phyloP scores from a whole-genome alignment of 352 stramenopile genomes.

The Phytophthora pistaciae region DNA sequence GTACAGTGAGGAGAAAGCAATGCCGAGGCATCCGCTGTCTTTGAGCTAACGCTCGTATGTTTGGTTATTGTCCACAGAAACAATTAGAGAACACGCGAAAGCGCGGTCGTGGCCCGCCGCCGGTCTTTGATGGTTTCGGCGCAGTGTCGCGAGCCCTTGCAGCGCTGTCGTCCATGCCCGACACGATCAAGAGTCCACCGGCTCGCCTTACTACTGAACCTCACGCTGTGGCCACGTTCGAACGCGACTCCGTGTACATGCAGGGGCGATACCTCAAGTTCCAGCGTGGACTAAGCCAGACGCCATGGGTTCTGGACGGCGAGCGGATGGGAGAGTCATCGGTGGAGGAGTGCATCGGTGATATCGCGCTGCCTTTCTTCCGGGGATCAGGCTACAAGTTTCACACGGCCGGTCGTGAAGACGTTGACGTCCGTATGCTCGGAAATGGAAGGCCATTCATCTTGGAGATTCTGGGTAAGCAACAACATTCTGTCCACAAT shows the following conservation, averaged over 20 bases:
- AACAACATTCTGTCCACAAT: neutral
- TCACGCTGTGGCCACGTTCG: conserved; percentile 50
- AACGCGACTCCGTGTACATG: conserved; percentile 89
- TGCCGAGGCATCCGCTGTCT: neutral
- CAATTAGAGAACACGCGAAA: conserved; percentile 73
- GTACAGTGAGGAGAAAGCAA: conserved; percentile 28
- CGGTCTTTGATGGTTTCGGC: conserved; percentile 81
- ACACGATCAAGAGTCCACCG: conserved; percentile 68
- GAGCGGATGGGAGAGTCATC: conserved; percentile 87
- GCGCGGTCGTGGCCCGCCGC: conserved; percentile 66
- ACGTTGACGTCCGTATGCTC: conserved; percentile 98
- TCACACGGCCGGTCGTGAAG: conserved; percentile 96
- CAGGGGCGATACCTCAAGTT: conserved; percentile 93
- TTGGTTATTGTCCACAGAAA: conserved; percentile 40
- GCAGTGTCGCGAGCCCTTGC: conserved; percentile 75
- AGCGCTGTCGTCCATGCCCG: conserved; percentile 53
- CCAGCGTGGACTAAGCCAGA: conserved; percentile 90
- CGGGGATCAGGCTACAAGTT: conserved; percentile 92
- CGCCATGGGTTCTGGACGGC: conserved; percentile 91
- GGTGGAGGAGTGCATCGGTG: conserved; percentile 91
- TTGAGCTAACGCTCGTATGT: neutral
- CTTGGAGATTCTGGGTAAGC: conserved; percentile 77
- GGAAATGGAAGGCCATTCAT: conserved; percentile 94
- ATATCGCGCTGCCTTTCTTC: conserved; percentile 75
- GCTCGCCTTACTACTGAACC: conserved; percentile 46